Percentiles rank a stretch among this genome's conserved stretches.
Evolutionary conservation across 2,329 filamentous ascomycete species (phyloP).

Genomic region (Exophiala sp.): DNA sequence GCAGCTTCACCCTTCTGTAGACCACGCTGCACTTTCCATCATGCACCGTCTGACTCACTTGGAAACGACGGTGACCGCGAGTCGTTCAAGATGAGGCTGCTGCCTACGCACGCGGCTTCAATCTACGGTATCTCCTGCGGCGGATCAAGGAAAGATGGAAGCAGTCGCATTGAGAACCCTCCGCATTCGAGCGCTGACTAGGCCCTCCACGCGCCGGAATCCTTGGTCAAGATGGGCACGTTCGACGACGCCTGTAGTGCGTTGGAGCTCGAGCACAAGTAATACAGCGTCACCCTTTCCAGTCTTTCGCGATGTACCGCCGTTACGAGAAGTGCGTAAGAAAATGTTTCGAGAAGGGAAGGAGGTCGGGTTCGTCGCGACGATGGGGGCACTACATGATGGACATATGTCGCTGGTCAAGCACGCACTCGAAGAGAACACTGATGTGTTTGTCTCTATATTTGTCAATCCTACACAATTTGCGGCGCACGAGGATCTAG

Average conservation of each 20-base stretch:
- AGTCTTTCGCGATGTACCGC: conserved; percentile 71
- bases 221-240: neutral
- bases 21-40: conserved; percentile 26
- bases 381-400: conserved; percentile 94
- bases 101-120: neutral
- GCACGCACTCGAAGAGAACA: conserved; percentile 76
- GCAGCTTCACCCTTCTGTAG: conserved; percentile 4
- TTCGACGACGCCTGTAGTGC: neutral
- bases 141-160: conserved; percentile 8
- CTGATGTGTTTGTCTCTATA: conserved; percentile 82
- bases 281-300: conserved; percentile 49
- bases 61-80: conserved; percentile 4
- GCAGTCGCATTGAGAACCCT: conserved; percentile 2
- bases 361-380: conserved; percentile 84
- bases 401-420: conserved; percentile 86
- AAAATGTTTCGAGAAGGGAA: conserved; percentile 64
- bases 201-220: conserved; percentile 1
- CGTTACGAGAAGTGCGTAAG: conserved; percentile 66
- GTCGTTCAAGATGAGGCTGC: conserved; percentile 19
- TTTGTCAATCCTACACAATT: conserved; percentile 98
- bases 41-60: conserved; percentile 20
- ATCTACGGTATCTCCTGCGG: neutral
- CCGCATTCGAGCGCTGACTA: neutral
- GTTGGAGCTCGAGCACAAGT: conserved; percentile 2
- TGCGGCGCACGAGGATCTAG: conserved; percentile 80